Evolutionary conservation across 805 yeast species (phyloP), one percentile per base, ranked within the genome.

Genomic region (Nakazawaea peltata): DNA sequence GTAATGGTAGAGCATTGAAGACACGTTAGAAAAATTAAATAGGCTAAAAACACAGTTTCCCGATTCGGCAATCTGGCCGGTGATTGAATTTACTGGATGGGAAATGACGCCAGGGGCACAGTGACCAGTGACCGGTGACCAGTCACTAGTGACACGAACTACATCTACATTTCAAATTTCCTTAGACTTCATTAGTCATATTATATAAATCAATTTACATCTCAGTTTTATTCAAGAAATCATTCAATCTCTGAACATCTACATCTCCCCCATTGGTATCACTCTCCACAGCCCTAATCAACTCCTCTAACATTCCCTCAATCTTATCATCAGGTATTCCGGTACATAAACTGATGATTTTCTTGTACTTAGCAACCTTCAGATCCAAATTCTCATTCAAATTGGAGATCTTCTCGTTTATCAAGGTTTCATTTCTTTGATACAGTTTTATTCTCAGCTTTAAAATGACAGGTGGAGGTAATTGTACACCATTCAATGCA

Each of bases 231-330:
- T 67, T 60, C 45, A 76, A 52, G 48, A 76, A 74, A 10, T 74
- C 77, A 18, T 72, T 65, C 12, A 71, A 72, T 25, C 75, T 53
- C 17, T 69, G 69, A 48, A 75, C 65, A 49, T 74, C 81, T 25
- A 75, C 73, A 41, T 74, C 80, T 3, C 36, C 39, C 13, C 36
- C 30, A 42, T 72, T 81, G 2, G 84, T 81, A 51, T 81, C 88
- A 42, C 90, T 81, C 43, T 88, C 95, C 5, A 90, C 96, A 14
- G 96, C 95, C 49, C 80, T 82, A 22, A 92, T 74, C 33, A 90
- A 66, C 4, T 90, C 94, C 44, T 84, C 92, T 33, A 90, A 66
- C 47, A 92, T 69, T 36, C 68, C 72, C 53, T 85, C 95, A 22
- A 92, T 94, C 43, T 77, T 80, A 35, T 71, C 73, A 36, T 81